Base-by-base conservation (phyloP, 208 protist species). In the Leishmania guyanensis region DNA sequence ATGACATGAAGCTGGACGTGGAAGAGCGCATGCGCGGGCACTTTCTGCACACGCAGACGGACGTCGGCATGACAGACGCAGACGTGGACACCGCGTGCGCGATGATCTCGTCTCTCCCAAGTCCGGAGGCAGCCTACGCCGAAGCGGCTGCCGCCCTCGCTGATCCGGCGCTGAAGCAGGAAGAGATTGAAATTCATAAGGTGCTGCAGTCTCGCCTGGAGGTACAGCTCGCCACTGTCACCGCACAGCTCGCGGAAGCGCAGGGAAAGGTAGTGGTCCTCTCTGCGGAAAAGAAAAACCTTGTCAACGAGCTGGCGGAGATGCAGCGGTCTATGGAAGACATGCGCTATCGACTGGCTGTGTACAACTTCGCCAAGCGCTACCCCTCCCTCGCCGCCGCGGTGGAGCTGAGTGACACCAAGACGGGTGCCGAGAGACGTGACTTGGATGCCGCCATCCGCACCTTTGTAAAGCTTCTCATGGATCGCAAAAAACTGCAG, bases 1-100 rank as follows among this genome's bases (percentile, higher is more conserved):
- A 97, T 69, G 94, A 97, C 81, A 97, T 97, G 94, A 82, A 97
- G 80, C 89, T 97, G 4, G 92, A 95, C 75, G 92, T 97, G 14
- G 94, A 97, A 64, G 82, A 56, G 43, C 89, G 94, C 50, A 95
- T 97, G 94, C 51, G 50, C 26, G 91, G 84, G 0, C 94, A 97
- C 80, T 95, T 97, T 79, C 73, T 97, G 56, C 84, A 97, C 81
- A 96, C 92, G 5, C 65, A 80, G 39, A 97, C 94, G 2, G 92
- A 97, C 66, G 58, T 88, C 5, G 94, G 94, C 58, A 85, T 97
- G 20, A 91, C 83, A 8, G 88, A 92, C 33, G 90, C 75, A 17
- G 87, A 93, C 70, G 88, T 97, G 56, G 78, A 54, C 65, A 51
- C 77, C 16, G 89, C 90, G 10, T 39, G 78, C 3, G 85, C 73